Percentiles rank a stretch among this genome's conserved stretches.
Evolutionary conservation across 345 rosid species (phyloP).

Genomic region (Raphanus raphanistrum): DNA sequence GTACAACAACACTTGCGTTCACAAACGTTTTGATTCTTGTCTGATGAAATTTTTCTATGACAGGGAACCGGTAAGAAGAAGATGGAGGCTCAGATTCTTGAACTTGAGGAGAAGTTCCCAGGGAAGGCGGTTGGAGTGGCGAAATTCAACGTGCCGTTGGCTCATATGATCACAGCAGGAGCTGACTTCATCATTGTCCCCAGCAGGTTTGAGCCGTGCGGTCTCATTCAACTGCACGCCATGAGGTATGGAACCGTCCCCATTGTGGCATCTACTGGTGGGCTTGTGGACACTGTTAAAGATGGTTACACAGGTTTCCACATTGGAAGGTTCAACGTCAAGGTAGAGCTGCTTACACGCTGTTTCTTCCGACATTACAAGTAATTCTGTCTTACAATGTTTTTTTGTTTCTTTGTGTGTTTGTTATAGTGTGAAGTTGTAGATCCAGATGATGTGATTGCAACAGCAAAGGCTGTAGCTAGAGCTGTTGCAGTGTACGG

Average conservation of each 20-base stretch:
- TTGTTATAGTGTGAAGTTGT: constrained; percentile 69
- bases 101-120: constrained; percentile 67
- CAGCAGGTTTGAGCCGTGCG: constrained; percentile 97
- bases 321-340: constrained; percentile 74
- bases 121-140: constrained; percentile 75
- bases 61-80: constrained; percentile 91
- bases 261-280: constrained; percentile 91
- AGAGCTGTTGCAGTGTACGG: constrained; percentile 65
- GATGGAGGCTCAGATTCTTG: constrained; percentile 71
- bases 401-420: neutral
- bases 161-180: constrained; percentile 90
- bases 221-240: constrained; percentile 94
- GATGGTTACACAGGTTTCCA: constrained; percentile 95
- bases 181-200: constrained; percentile 85
- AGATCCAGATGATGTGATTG: constrained; percentile 74
- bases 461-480: constrained; percentile 53
- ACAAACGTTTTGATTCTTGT: constrained; percentile 1
- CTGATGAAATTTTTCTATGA: neutral
- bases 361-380: neutral
- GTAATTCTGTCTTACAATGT: neutral
- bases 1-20: constrained; percentile 30
- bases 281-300: constrained; percentile 88
- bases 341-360: constrained; percentile 39
- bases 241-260: constrained; percentile 99
- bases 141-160: constrained; percentile 73